A percentile compares a stretch with the other conserved stretches of the same genome.
Evolutionary conservation across 805 yeast genomes (phyloP).

Genomic region (Candida anglica): DNA sequence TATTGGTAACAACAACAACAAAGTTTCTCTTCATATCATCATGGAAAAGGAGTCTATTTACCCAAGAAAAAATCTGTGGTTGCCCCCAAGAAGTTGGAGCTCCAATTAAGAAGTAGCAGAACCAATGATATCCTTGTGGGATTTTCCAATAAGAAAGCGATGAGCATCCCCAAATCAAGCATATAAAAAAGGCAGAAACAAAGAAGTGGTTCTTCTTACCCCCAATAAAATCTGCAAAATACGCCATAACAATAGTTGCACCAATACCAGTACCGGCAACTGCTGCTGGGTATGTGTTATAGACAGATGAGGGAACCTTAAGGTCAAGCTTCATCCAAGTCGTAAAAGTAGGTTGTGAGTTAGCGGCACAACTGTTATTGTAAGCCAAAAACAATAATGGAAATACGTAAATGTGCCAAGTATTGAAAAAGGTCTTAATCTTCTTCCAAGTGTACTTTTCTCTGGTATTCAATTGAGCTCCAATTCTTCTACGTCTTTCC

Average conservation of each 20-base stretch:
- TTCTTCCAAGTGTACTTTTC: conserved; percentile 37
- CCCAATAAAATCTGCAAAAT: conserved; percentile 26
- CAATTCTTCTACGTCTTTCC: conserved; percentile 40
- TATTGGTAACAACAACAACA: conserved; percentile 34
- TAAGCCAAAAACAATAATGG: conserved; percentile 36
- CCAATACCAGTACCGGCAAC: conserved; percentile 24
- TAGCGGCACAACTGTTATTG: conserved; percentile 31
- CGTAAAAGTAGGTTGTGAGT: conserved; percentile 32
- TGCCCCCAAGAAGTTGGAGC: conserved; percentile 50
- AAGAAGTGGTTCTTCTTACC: conserved; percentile 33
- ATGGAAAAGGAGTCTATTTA: conserved; percentile 41
- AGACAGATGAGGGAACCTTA: conserved; percentile 20
- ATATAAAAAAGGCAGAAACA: conserved; percentile 33
- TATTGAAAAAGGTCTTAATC: conserved; percentile 37
- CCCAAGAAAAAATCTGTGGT: conserved; percentile 56
- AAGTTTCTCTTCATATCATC: conserved; percentile 41
- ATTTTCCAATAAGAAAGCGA: conserved; percentile 46
- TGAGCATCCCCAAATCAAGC: conserved; percentile 40
- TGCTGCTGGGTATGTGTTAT: conserved; percentile 30
- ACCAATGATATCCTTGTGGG: conserved; percentile 47
- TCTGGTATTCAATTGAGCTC: conserved; percentile 40
- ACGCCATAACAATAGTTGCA: conserved; percentile 19
- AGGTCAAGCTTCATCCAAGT: conserved; percentile 32
- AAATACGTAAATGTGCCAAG: conserved; percentile 48
- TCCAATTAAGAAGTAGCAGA: conserved; percentile 45